phyloP scores from a whole-genome alignment of 2,329 filamentous ascomycete species.

The Iodosphaeria phyllophila region DNA sequence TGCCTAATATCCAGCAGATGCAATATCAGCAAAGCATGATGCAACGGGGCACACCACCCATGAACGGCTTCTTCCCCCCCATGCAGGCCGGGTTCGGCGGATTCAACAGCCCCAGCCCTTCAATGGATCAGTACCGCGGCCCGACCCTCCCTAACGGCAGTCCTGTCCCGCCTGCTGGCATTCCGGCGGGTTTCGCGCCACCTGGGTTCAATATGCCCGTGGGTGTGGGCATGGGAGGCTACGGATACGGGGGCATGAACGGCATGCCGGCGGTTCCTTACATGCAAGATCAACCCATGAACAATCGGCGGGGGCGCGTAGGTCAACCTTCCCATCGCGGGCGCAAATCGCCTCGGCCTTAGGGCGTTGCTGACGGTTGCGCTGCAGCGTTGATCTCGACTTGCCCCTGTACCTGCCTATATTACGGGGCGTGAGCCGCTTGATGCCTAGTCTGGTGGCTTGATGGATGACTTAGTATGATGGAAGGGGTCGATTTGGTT shows the following conservation, averaged over 20 bases:
- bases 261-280: constrained; percentile 31
- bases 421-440: too few relatives aligned
- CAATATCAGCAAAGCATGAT: constrained; percentile 42
- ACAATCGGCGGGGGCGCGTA: constrained; percentile 39
- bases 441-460: too few relatives aligned
- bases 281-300: constrained; percentile 36
- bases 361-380: constrained; percentile 10
- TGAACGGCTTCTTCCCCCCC: constrained; percentile 36
- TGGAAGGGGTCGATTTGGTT: too few relatives aligned
- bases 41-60: constrained; percentile 29
- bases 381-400: constrained; percentile 11
- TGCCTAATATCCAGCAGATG: constrained; percentile 31
- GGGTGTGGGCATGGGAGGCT: constrained; percentile 12
- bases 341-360: constrained; percentile 14
- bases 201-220: constrained; percentile 14
- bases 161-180: constrained; percentile 25
- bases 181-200: constrained; percentile 13
- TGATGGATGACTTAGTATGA: too few relatives aligned
- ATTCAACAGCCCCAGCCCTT: constrained; percentile 27
- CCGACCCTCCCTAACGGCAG: constrained; percentile 30
- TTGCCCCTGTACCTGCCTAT: constrained; percentile 1
- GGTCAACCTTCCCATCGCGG: constrained; percentile 19
- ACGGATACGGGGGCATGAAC: constrained; percentile 21
- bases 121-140: constrained; percentile 36
- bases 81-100: constrained; percentile 36